Evolutionary conservation across 768 basidiomycete species (phyloP).

Genomic region (Lactifluus subvellereus): DNA sequence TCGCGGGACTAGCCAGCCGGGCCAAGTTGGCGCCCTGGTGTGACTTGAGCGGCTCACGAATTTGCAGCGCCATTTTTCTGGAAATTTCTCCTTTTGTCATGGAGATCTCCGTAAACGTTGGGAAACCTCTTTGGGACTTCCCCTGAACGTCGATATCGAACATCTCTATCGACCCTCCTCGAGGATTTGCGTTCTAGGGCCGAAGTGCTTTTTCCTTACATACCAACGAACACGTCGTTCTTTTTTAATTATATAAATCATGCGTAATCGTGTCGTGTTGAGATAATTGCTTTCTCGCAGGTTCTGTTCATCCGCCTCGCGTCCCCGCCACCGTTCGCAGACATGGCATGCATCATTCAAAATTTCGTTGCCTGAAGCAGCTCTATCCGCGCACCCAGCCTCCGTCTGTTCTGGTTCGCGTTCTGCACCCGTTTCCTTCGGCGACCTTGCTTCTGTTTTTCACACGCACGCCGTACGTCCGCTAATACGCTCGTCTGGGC

Average conservation of each 20-base stretch:
- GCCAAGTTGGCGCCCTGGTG: neutral
- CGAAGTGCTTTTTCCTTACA: neutral
- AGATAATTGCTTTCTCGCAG: neutral
- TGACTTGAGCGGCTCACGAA: neutral
- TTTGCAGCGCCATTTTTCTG: too few species aligned
- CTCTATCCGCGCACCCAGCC: neutral
- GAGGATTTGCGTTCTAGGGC: conserved; percentile 10
- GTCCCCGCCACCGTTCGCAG: neutral
- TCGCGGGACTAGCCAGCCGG: neutral
- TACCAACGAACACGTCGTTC: neutral
- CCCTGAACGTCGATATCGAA: neutral
- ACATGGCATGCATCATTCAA: neutral
- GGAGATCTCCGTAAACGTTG: neutral
- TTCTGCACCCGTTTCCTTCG: neutral
- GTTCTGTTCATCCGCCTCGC: neutral
- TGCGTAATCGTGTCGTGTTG: neutral
- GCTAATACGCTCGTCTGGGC: neutral
- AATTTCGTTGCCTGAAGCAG: neutral
- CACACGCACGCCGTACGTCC: neutral
- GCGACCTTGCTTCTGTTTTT: neutral
- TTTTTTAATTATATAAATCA: neutral
- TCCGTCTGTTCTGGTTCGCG: neutral
- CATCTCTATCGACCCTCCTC: neutral
- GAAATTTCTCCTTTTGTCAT: neutral
- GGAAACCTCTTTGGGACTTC: neutral